Percentiles rank a stretch among this genome's conserved stretches.
Conservation (phyloP, 2,329 filamentous ascomycete genomes). For the Trichothecium roseum region DNA sequence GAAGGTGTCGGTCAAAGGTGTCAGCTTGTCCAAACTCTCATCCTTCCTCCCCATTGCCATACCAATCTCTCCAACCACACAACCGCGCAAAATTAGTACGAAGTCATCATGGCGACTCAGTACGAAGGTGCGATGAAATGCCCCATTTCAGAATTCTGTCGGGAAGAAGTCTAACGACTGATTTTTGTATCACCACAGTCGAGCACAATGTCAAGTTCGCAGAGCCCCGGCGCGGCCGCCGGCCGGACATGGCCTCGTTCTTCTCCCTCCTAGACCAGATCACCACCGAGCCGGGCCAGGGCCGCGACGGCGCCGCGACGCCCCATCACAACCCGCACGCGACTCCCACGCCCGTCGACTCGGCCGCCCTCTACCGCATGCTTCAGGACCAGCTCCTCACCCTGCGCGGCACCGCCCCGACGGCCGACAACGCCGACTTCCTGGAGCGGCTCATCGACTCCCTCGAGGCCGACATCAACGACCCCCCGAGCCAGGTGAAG, state of each 20-base stretch:
- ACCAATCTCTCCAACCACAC: neutral
- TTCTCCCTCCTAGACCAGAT: constrained; percentile 46
- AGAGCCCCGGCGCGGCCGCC: constrained; percentile 31
- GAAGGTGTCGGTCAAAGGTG: no score
- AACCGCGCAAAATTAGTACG: no score
- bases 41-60: no score
- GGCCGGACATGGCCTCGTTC: constrained; percentile 55
- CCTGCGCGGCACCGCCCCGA: constrained; percentile 38
- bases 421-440: constrained; percentile 35
- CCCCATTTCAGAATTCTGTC: constrained; percentile 4
- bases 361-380: constrained; percentile 46
- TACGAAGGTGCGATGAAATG: constrained; percentile 37
- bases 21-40: no score
- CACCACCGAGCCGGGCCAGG: constrained; percentile 16
- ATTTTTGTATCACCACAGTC: constrained; percentile 28
- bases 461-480: constrained; percentile 39
- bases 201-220: constrained; percentile 51
- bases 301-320: constrained; percentile 13
- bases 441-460: constrained; percentile 36
- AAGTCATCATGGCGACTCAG: constrained; percentile 40
- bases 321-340: constrained; percentile 41
- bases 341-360: constrained; percentile 49
- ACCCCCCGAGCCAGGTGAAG: constrained; percentile 38
- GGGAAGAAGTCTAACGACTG: constrained; percentile 5
- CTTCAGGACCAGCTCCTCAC: constrained; percentile 48